Evolutionary conservation across 1,284 basidiomycete genomes (phyloP), one percentile per base, ranked within the genome.

Genomic region (Sanghuangporus weigelae): DNA sequence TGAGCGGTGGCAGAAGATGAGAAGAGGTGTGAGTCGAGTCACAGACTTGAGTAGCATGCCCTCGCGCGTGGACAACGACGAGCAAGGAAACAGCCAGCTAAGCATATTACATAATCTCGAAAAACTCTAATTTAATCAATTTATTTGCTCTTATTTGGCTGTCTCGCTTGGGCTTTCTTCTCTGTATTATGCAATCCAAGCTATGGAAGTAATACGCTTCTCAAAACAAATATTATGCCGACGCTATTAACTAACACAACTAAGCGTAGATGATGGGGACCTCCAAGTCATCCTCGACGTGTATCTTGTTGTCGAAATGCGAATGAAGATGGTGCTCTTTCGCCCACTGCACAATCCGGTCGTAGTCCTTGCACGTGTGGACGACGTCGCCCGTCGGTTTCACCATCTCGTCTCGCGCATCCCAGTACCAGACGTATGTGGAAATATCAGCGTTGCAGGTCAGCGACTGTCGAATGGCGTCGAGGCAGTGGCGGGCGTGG

Each of bases 381-480:
- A 54, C 53, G 16, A 54, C 53, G 7, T 54, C 38, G 1, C 53
- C 53, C 31, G 35, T 38, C 16, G 53, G 53, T 35, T 54, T 54
- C 5, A 54, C 35, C 53, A 54, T 54, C 36, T 36, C 31, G 53
- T 54, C 53, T 19, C 31, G 16, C 21, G 50, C 35, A 51, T 65
- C 63, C 71, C 71, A 72, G 60, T 71, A 66, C 70, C 68, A 69
- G 10, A 69, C 69, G 31, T 68, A 67, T 14, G 68, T 64, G 49
- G 60, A 64, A 36, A 73, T 68, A 56, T 74, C 73, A 8, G 72
- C 68, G 26, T 63, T 66, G 58, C 67, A 73, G 69, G 71, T 73
- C 10, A 73, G 59, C 7, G 69, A 68, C 57, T 73, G 69, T 1
- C 72, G 69, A 23, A 73, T 62, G 31, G 63, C 62, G 57, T 73